Conservation (phyloP, 305 asterid species). For the Fraxinus velutina region DNA sequence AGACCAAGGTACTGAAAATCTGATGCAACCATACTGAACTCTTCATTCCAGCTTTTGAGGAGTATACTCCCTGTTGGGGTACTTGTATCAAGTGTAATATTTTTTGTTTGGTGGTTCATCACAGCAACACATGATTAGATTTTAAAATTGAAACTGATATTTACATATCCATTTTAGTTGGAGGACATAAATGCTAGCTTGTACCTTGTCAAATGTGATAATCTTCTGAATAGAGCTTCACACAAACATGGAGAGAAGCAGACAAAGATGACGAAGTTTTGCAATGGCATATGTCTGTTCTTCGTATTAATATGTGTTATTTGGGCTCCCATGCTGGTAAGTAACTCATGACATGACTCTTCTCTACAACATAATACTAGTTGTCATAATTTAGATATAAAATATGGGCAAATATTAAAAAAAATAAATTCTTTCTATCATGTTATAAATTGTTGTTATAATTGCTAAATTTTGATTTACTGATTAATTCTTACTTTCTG, state of each 20-base stretch:
- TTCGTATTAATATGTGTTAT: conserved; percentile 81
- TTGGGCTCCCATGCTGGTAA: conserved; percentile 99
- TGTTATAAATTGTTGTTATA: not conserved
- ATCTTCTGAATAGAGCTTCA: conserved; percentile 77
- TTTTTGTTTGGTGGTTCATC: conserved; percentile 2
- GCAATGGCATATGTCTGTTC: conserved; percentile 92
- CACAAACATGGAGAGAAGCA: conserved; percentile 92
- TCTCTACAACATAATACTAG: conserved; percentile 11
- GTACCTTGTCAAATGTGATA: conserved; percentile 95
- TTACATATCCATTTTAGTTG: conserved; percentile 53
- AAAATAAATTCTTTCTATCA: not conserved
- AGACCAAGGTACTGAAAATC: not conserved
- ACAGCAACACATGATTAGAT: not conserved
- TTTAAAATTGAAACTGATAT: conserved; percentile 28
- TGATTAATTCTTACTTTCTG: not conserved
- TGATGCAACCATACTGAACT: not conserved
- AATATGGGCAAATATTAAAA: not conserved
- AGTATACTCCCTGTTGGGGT: not conserved
- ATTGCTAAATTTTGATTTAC: not conserved
- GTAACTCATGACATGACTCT: conserved; percentile 26
- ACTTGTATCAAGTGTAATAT: not conserved
- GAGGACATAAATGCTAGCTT: conserved; percentile 98
- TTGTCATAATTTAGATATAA: not conserved
- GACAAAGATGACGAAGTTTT: conserved; percentile 82
- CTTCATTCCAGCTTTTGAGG: not conserved